Base-by-base conservation (phyloP, 805 yeast genomes). In the Tanozyma kutaoensis region DNA sequence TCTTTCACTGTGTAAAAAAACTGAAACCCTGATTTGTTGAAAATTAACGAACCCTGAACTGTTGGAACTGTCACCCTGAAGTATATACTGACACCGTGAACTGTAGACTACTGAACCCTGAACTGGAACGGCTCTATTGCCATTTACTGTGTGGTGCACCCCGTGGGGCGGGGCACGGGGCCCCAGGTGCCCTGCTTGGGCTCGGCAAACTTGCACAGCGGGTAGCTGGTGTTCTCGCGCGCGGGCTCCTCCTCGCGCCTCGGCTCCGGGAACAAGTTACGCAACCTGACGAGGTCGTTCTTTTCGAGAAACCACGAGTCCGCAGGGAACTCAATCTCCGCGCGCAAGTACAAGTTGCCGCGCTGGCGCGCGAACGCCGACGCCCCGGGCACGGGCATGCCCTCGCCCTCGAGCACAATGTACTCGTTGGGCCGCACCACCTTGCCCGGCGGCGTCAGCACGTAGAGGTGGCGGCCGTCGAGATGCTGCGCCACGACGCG, bases 301-400 rank as follows among this genome's bases (percentile, higher is more conserved):
- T 65, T 69, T 46, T 84, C 95, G 37, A 69, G 50, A 42, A 76
- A 75, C 95, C 95, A 85, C 42, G 75, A 69, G 48, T 84, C 93
- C 20, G 63, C 62, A 2, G 95, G 96, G 47, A 86, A 85, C 39
- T 74, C 82, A 28, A 86, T 71, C 13, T 69, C 69, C n/a, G 81
- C 49, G 28, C 62, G 68, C 12, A 85, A 58, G 41, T 72, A 84
- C 36, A 85, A 53, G 46, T 80, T 80, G 15, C 95, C 95, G 24
- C 55, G 55, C 28, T 38, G 42, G 33, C 38, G 43, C 9, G 32
- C 45, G 15, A 38, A 38, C 43, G 41, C 37, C n/a, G 37, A 19
- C 3, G 39, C 22, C 11, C 42, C 36, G 31, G 55, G 52, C 4
- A 67, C 42, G 1, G 95, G 95, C 93, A 88, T 82, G 4, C 96